Evolutionary conservation across 257 asterid species (phyloP).

Genomic region (Solanum bulbocastanum): DNA sequence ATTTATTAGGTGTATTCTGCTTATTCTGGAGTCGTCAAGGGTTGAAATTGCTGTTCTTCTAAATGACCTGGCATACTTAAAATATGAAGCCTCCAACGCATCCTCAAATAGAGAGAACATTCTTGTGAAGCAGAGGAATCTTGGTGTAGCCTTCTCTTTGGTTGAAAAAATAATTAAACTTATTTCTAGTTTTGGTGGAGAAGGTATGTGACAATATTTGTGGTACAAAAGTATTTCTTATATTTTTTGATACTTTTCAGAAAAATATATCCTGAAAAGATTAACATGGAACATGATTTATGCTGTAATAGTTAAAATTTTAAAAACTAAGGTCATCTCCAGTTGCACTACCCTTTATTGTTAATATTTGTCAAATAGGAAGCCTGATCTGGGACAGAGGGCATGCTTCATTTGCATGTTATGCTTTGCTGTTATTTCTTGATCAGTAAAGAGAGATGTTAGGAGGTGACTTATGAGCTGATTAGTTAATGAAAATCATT

Average conservation of each 20-base stretch:
- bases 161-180: constrained; percentile 78
- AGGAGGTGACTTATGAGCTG: background rate
- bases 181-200: constrained; percentile 54
- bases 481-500: background rate
- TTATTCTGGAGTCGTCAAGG: constrained; percentile 82
- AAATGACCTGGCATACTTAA: constrained; percentile 75
- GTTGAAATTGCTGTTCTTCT: constrained; percentile 86
- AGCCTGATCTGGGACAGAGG: background rate
- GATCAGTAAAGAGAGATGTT: background rate
- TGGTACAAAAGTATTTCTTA: background rate
- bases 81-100: constrained; percentile 53
- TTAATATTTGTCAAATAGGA: background rate
- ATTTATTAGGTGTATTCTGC: constrained; percentile 63
- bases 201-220: constrained; percentile 27
- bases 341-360: background rate
- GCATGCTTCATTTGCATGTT: background rate
- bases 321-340: background rate
- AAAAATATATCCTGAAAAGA: background rate
- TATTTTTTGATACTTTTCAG: background rate
- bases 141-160: constrained; percentile 70
- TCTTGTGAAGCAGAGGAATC: constrained; percentile 44
- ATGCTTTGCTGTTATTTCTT: background rate
- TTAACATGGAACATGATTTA: background rate
- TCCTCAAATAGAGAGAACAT: constrained; percentile 36
- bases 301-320: background rate